Evolutionary conservation across 495 filamentous ascomycete species (phyloP).

Genomic region (Aspergillus indologenus): DNA sequence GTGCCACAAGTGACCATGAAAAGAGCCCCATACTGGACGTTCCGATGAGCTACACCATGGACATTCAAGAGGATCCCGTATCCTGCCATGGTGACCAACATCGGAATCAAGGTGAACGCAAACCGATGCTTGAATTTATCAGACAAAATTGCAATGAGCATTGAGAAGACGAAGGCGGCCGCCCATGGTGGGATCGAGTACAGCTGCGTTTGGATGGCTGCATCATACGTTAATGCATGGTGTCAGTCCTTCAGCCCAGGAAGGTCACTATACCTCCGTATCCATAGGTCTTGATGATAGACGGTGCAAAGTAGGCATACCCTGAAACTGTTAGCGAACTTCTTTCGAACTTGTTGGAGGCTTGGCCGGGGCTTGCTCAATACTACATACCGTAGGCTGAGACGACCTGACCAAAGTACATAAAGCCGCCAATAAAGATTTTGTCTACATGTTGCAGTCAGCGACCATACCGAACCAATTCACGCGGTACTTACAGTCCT

Average conservation of each 20-base stretch:
- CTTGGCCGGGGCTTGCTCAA: neutral
- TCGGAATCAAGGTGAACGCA: conserved; percentile 63
- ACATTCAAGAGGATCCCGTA: conserved; percentile 69
- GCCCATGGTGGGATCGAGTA: conserved; percentile 85
- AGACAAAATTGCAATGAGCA: conserved; percentile 66
- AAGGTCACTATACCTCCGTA: conserved; percentile 42
- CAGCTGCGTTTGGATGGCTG: conserved; percentile 71
- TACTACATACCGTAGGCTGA: conserved; percentile 71
- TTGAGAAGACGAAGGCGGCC: conserved; percentile 69
- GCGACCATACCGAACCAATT: conserved; percentile 6
- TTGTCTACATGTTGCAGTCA: conserved; percentile 43
- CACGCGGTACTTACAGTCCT: conserved; percentile 53
- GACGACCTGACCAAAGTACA: conserved; percentile 82
- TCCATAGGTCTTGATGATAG: conserved; percentile 67
- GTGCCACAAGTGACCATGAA: conserved; percentile 64
- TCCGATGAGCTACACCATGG: conserved; percentile 51
- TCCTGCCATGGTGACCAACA: conserved; percentile 63
- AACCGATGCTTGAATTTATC: conserved; percentile 74
- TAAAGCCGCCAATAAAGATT: conserved; percentile 73
- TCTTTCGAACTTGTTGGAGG: neutral
- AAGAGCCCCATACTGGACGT: conserved; percentile 68
- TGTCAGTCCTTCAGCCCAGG: neutral
- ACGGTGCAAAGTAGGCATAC: conserved; percentile 74
- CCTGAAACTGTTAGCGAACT: conserved; percentile 25
- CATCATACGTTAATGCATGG: conserved; percentile 22